These are phyloP conservation scores for Polytolypa hystricis DNA, from an alignment of 2,329 filamentous ascomycete species.

Conservation along the genomic window DNA sequence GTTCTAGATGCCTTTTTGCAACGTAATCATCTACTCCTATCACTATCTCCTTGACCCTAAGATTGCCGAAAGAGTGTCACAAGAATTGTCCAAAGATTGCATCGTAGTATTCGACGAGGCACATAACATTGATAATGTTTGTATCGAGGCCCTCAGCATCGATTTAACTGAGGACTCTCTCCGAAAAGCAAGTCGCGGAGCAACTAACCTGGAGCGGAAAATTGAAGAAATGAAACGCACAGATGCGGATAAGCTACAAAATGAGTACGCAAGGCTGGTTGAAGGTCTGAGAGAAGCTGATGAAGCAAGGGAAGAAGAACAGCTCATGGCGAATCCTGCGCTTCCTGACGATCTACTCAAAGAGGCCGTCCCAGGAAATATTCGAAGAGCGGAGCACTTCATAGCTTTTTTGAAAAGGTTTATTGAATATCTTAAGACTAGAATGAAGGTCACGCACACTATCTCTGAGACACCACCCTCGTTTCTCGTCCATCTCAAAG, in stretches of 20 bases:
- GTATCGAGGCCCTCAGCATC: constrained; percentile 93
- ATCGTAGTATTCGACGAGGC: constrained; percentile 98
- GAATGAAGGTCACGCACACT: constrained; percentile 96
- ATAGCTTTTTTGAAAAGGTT: constrained; percentile 90
- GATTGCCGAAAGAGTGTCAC: constrained; percentile 89
- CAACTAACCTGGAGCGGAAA: constrained; percentile 78
- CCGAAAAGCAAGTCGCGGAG: constrained; percentile 79
- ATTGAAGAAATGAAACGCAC: constrained; percentile 94
- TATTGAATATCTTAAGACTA: constrained; percentile 93
- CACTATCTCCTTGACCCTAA: constrained; percentile 97
- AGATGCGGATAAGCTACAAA: constrained; percentile 86
- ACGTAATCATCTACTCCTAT: constrained; percentile 99
- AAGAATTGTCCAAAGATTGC: constrained; percentile 92
- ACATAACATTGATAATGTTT: constrained; percentile 99
- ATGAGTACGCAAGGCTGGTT: constrained; percentile 90
- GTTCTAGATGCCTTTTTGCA: constrained; percentile 90
- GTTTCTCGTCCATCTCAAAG: constrained; percentile 83
- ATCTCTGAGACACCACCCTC: constrained; percentile 95
- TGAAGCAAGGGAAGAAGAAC: constrained; percentile 81
- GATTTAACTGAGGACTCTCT: constrained; percentile 93
- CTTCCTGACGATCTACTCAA: constrained; percentile 87
- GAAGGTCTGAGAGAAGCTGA: constrained; percentile 82
- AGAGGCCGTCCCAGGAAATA: constrained; percentile 94
- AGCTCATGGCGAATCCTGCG: constrained; percentile 94
- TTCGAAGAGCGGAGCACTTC: constrained; percentile 90